Conservation (phyloP, 805 yeast species). For the Kodamaea laetipori region DNA sequence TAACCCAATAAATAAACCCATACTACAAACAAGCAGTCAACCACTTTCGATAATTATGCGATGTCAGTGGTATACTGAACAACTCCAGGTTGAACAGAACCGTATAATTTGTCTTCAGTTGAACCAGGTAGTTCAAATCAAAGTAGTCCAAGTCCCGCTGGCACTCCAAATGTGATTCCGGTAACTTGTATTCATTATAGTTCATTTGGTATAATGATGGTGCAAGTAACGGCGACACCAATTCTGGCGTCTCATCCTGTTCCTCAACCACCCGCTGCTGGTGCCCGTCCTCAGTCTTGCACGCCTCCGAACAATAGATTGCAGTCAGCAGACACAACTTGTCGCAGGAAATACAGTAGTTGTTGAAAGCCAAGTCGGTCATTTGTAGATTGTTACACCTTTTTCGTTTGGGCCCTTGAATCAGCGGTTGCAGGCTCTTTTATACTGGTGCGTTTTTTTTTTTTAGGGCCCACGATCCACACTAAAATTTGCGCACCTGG, state of each 20-base stretch:
- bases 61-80: slow-evolving; percentile 29
- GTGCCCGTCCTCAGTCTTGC: slow-evolving; percentile 36
- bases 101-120: slow-evolving; percentile 20
- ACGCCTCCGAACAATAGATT: slow-evolving; percentile 32
- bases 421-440: slow-evolving; percentile 7
- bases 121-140: slow-evolving; percentile 37
- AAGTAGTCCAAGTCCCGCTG: slow-evolving; percentile 30
- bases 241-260: slow-evolving; percentile 17
- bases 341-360: slow-evolving; percentile 41
- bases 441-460: neutral
- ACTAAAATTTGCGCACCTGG: neutral
- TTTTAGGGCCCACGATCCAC: slow-evolving; percentile 5
- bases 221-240: slow-evolving; percentile 42
- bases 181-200: slow-evolving; percentile 22
- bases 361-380: slow-evolving; percentile 41
- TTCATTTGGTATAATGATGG: slow-evolving; percentile 33
- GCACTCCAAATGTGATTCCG: slow-evolving; percentile 14
- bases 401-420: neutral
- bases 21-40: slow-evolving; percentile 33
- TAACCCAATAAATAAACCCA: slow-evolving; percentile 9
- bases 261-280: slow-evolving; percentile 21
- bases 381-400: slow-evolving; percentile 3
- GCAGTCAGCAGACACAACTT: slow-evolving; percentile 24
- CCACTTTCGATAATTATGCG: slow-evolving; percentile 44
- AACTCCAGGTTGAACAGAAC: slow-evolving; percentile 9